Conservation (phyloP, 2,329 filamentous ascomycete species). For the Thermochaetoides dissita region DNA sequence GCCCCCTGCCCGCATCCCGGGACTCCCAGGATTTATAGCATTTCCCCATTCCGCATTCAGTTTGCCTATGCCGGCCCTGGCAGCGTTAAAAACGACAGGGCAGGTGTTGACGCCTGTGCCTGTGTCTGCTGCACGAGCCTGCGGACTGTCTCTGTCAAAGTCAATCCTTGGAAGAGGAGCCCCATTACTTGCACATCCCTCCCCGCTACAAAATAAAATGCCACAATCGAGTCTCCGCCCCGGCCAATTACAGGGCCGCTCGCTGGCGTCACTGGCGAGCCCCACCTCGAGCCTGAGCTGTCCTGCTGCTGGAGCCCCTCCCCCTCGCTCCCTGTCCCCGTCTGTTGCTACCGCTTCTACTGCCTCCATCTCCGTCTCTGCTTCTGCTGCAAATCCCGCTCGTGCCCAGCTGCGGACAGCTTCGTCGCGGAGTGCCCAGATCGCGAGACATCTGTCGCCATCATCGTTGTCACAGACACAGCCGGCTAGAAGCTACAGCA, state of each 20-base stretch:
- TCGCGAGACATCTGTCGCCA: conserved; percentile 40
- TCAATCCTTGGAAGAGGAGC: neutral
- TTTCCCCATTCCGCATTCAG: too few relatives aligned
- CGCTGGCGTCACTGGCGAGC: conserved; percentile 16
- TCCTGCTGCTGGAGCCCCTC: conserved; percentile 12
- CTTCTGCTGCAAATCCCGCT: conserved; percentile 9
- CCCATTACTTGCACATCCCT: conserved; percentile 3
- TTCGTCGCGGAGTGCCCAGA: conserved; percentile 36
- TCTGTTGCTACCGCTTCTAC: conserved; percentile 5
- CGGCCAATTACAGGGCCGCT: conserved; percentile 15
- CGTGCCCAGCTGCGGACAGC: conserved; percentile 22
- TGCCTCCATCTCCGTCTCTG: conserved; percentile 4
- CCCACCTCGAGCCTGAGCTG: conserved; percentile 6
- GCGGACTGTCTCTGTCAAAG: neutral
- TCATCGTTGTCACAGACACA: conserved; percentile 18
- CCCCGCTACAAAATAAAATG: conserved; percentile 11
- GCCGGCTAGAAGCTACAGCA: conserved; percentile 20
- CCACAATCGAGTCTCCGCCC: conserved; percentile 10
- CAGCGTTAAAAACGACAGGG: too few relatives aligned
- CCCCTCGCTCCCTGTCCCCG: conserved; percentile 10
- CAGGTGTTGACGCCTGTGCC: too few relatives aligned
- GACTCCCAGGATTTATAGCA: too few relatives aligned
- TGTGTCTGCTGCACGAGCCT: too few relatives aligned
- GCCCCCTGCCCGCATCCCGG: too few relatives aligned
- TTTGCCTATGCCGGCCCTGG: too few relatives aligned